Conservation (phyloP, 768 basidiomycete genomes). For the Fomitopsis pulvina region DNA sequence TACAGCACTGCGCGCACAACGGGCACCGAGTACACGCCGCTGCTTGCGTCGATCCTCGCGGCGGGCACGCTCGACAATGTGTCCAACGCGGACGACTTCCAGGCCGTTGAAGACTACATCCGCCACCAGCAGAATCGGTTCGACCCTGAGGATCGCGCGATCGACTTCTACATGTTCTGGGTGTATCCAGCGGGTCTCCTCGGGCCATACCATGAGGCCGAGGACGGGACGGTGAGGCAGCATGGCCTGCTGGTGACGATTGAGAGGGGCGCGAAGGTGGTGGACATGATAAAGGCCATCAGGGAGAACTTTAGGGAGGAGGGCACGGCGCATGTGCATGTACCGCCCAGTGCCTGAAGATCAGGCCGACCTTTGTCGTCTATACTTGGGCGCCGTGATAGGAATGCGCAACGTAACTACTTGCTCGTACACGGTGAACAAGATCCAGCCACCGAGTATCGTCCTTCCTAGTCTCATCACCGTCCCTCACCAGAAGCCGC, state of each 20-base stretch:
- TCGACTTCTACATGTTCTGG: constrained; percentile 5
- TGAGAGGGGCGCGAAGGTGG: constrained; percentile 5
- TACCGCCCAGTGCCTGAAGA: background rate
- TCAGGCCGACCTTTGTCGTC: background rate
- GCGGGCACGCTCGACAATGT: background rate
- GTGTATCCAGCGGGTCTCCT: constrained; percentile 6
- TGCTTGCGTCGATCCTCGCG: constrained; percentile 1
- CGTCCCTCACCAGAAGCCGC: background rate
- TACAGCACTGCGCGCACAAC: background rate
- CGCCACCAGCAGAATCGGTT: background rate
- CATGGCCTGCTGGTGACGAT: constrained; percentile 11
- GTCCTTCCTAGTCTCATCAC: background rate
- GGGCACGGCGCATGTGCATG: constrained; percentile 3
- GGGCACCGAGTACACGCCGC: background rate
- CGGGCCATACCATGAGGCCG: constrained; percentile 7
- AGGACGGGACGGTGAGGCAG: constrained; percentile 6
- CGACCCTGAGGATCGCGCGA: background rate
- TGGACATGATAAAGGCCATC: background rate
- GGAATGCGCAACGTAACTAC: background rate
- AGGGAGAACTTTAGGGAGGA: background rate
- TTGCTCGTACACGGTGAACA: background rate
- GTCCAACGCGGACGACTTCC: constrained; percentile 5
- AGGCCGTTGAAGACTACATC: background rate
- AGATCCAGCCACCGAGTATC: background rate
- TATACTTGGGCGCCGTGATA: background rate